Conservation (phyloP, 345 rosid species). For the Syzygium aqueum region DNA sequence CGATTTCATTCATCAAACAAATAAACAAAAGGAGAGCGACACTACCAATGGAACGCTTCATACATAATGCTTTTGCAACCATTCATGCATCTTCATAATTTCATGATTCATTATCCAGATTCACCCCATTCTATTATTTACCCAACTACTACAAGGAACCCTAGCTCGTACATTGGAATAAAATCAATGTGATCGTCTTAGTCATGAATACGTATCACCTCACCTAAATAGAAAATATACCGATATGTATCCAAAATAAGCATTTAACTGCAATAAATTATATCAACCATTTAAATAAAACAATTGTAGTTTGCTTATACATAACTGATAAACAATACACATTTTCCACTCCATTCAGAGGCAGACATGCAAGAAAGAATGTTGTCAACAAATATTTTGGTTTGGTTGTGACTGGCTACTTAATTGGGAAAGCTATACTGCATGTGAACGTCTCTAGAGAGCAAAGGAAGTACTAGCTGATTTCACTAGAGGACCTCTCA, state of each 20-base stretch:
- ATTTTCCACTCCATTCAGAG: not conserved
- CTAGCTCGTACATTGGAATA: not conserved
- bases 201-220: not conserved
- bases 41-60: not conserved
- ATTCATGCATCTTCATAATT: not conserved
- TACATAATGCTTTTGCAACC: not conserved
- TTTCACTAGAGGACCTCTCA: not conserved
- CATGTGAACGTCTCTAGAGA: not conserved
- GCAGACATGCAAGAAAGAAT: not conserved
- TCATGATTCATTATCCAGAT: not conserved
- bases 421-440: not conserved
- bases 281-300: not conserved
- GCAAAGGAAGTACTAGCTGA: not conserved
- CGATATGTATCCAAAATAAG: not conserved
- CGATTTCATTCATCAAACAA: not conserved
- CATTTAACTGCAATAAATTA: not conserved
- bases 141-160: not conserved
- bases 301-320: not conserved
- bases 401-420: not conserved
- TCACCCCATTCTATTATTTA: not conserved
- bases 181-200: not conserved
- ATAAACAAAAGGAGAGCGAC: not conserved
- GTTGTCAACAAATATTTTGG: not conserved
- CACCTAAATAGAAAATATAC: not conserved
- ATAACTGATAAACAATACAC: not conserved